phyloP scores from a whole-genome alignment of 352 stramenopile species.

The Globisporangium yorkense region DNA sequence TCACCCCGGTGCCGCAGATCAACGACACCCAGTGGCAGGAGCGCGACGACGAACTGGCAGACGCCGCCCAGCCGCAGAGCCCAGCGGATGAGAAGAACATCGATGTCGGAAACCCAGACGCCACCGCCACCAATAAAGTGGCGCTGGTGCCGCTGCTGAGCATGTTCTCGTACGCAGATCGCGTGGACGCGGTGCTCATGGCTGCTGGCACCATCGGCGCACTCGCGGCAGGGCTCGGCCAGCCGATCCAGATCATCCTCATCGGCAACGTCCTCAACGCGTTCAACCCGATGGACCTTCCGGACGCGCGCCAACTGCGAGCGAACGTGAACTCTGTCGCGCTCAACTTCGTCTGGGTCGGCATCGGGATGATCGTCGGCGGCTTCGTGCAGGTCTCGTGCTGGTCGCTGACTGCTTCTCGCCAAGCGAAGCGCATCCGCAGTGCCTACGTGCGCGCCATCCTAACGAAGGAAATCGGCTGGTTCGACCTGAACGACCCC shows the following conservation, averaged over 20 bases:
- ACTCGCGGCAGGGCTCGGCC: conserved; percentile 33
- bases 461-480: conserved; percentile 30
- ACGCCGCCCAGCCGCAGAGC: too few species aligned
- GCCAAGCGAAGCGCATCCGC: conserved; percentile 39
- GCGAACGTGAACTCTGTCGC: conserved; percentile 19
- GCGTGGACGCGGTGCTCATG: conserved; percentile 51
- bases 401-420: conserved; percentile 51
- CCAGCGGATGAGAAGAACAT: too few species aligned
- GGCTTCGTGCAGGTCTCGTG: conserved; percentile 39
- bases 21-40: too few species aligned
- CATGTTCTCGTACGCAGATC: conserved; percentile 31
- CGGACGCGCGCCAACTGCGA: conserved; percentile 3
- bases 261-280: conserved; percentile 67
- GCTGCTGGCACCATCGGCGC: conserved; percentile 32
- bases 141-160: neutral
- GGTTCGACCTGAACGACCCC: conserved; percentile 39
- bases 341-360: conserved; percentile 19
- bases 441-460: conserved; percentile 26
- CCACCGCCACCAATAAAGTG: neutral
- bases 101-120: too few species aligned
- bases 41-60: too few species aligned
- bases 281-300: conserved; percentile 41
- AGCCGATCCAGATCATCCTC: conserved; percentile 67
- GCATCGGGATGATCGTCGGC: conserved; percentile 16
- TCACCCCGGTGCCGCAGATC: too few species aligned